These are phyloP conservation scores for Mucor mucedo DNA, from an alignment of 371 early-diverging fungal species.

Conservation along the genomic window DNA sequence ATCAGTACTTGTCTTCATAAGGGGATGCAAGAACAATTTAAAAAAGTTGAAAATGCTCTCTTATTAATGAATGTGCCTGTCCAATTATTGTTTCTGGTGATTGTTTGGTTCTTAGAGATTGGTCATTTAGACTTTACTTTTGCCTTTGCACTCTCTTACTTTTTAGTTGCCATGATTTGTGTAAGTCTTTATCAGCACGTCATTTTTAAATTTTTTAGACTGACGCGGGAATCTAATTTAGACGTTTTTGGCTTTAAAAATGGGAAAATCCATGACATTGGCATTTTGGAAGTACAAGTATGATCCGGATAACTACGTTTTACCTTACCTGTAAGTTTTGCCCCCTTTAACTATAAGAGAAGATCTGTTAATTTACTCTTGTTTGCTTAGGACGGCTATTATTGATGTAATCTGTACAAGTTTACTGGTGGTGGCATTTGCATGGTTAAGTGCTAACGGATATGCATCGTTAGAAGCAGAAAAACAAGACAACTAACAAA, in stretches of 20 bases:
- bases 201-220: not conserved
- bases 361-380: too few species aligned
- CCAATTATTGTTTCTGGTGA: constrained; percentile 69
- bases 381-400: constrained; percentile 55
- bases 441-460: constrained; percentile 32
- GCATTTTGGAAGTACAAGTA: constrained; percentile 72
- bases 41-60: constrained; percentile 61
- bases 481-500: not conserved
- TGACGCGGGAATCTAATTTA: constrained; percentile 8
- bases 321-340: constrained; percentile 73
- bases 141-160: constrained; percentile 46
- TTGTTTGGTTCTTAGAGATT: constrained; percentile 62
- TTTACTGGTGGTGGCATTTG: constrained; percentile 57
- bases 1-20: constrained; percentile 83
- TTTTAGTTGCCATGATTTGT: constrained; percentile 41
- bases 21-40: constrained; percentile 59
- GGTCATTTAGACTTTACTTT: constrained; percentile 55
- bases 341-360: constrained; percentile 28
- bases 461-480: constrained; percentile 19
- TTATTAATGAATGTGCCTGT: constrained; percentile 78
- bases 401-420: constrained; percentile 68
- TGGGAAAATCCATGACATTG: constrained; percentile 65
- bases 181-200: constrained; percentile 16
- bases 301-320: constrained; percentile 86
- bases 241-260: constrained; percentile 50